Conservation (phyloP, 257 asterid species). For the Penstemon davidsonii region DNA sequence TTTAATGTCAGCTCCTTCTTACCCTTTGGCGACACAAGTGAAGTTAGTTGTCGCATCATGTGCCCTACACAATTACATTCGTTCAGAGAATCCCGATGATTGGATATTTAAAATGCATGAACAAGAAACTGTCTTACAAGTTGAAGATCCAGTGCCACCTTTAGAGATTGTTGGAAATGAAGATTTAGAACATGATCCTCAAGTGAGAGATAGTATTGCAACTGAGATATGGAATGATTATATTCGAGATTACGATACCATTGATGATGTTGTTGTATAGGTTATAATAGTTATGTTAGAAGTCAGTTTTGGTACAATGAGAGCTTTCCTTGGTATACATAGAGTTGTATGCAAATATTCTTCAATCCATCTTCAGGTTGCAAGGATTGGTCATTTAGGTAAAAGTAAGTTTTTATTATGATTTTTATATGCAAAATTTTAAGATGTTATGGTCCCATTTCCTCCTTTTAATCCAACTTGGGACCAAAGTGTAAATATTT, state of each 20-base stretch:
- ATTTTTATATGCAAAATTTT: no score
- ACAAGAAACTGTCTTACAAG: slow-evolving; percentile 19
- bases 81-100: slow-evolving; percentile 36
- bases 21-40: slow-evolving; percentile 48
- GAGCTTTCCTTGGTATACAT: neutral
- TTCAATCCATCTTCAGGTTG: no score
- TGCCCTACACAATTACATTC: slow-evolving; percentile 46
- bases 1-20: slow-evolving; percentile 42
- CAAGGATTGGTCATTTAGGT: no score
- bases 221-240: slow-evolving; percentile 41
- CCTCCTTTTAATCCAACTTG: no score
- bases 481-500: no score
- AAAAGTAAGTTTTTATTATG: no score
- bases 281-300: slow-evolving; percentile 1
- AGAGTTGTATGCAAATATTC: no score
- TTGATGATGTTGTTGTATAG: slow-evolving; percentile 29
- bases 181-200: slow-evolving; percentile 30
- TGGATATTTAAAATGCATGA: slow-evolving; percentile 39
- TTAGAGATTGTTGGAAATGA: slow-evolving; percentile 27
- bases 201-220: slow-evolving; percentile 32
- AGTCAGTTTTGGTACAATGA: neutral
- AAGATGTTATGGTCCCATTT: no score
- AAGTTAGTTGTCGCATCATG: slow-evolving; percentile 49
- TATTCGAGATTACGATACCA: slow-evolving; percentile 28
- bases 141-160: slow-evolving; percentile 39